Evolutionary conservation across 1,284 basidiomycete genomes (phyloP), one percentile per base, ranked within the genome.

Genomic region (Bjerkandera adusta): DNA sequence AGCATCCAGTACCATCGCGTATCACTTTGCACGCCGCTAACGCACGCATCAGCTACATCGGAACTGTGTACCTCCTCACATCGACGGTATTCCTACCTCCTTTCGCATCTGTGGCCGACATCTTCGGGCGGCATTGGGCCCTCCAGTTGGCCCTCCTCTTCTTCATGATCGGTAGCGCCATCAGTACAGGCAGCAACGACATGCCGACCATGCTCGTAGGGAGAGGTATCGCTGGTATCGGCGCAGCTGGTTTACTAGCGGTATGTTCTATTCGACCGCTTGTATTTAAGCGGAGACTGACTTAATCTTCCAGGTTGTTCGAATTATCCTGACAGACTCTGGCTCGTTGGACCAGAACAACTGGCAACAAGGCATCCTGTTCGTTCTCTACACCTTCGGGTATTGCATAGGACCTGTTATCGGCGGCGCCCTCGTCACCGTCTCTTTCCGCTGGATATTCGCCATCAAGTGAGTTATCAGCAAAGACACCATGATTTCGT

Each of bases 371-470:
- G 57, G 67, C 5, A 55, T 68, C 41, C 27, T 75, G 18, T 72
- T 75, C 50, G 33, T 73, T 3, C 63, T 77, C 2, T 78, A 73
- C 57, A 43, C 66, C 0, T 48, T 75, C 25, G 75, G 76, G 0
- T 77, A 64, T 47, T 66, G 60, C 36, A 44, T 71, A 4, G 76
- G 76, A 0, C 76, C 76, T 0, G 57, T 70, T 37, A 70, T 76
- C 37, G 76, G 76, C 3, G 77, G 76, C 4, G 65, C 52, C 20
- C 55, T 78, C 5, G 59, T 69, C 3, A 53, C 54, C 2, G 57
- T 69, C 5, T 69, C 61, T 37, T 78, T 73, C 57, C 68, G 76
- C 24, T 79, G 75, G 75, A 69, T 78, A 12, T 79, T 77, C 48
- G 76, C 70, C 2, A 78, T 78, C 63, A 78, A 78, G 74, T 74